Evolutionary conservation across 495 filamentous ascomycete species (phyloP).

Genomic region (Talaromyces ruber): DNA sequence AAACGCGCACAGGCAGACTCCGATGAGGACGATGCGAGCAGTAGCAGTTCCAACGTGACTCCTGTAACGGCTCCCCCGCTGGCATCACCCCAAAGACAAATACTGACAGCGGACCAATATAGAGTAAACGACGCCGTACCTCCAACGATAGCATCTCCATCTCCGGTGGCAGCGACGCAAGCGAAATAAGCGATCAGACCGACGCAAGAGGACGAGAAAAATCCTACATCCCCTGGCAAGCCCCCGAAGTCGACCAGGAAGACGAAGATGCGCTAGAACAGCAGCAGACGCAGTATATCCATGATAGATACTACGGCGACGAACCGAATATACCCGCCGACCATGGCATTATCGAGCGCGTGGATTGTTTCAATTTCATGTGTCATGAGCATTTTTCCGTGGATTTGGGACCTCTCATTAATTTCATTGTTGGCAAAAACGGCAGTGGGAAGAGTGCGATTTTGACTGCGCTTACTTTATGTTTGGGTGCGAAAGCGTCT

Average conservation of each 20-base stretch:
- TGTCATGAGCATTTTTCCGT: conserved; percentile 77
- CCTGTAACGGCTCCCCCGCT: neutral
- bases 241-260: conserved; percentile 34
- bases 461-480: conserved; percentile 88
- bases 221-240: conserved; percentile 10
- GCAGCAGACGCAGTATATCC: conserved; percentile 62
- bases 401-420: conserved; percentile 82
- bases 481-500: conserved; percentile 88
- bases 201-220: conserved; percentile 9
- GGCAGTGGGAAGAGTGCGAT: conserved; percentile 98
- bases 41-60: neutral
- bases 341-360: conserved; percentile 73
- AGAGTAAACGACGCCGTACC: conserved; percentile 32
- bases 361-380: conserved; percentile 91
- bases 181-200: conserved; percentile 10
- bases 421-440: conserved; percentile 96
- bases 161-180: conserved; percentile 17
- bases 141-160: conserved; percentile 16
- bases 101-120: neutral
- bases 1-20: conserved; percentile 45
- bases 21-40: conserved; percentile 26
- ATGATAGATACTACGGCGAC: conserved; percentile 43
- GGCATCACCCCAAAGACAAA: neutral
- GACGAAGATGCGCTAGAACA: conserved; percentile 48
- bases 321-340: conserved; percentile 69